phyloP scores from a whole-genome alignment of 768 basidiomycete genomes.

The Lenzites betulinus region DNA sequence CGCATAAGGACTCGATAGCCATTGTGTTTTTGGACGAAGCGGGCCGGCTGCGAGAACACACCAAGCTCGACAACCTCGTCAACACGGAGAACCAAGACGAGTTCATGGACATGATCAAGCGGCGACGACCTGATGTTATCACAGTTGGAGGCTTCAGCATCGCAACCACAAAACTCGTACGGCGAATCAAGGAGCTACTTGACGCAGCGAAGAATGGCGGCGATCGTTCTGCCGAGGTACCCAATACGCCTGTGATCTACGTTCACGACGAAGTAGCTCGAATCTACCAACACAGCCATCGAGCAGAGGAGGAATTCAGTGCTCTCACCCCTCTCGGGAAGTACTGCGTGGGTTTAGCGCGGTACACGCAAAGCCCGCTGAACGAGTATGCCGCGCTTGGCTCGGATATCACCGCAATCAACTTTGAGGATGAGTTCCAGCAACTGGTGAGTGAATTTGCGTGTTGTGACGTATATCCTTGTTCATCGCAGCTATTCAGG shows the following conservation, averaged over 20 bases:
- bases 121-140: slow-evolving; percentile 85
- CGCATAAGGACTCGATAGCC: slow-evolving; percentile 85
- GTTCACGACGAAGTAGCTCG: slow-evolving; percentile 91
- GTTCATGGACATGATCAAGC: slow-evolving; percentile 79
- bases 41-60: slow-evolving; percentile 88
- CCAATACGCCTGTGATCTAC: slow-evolving; percentile 74
- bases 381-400: slow-evolving; percentile 95
- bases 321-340: slow-evolving; percentile 75
- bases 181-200: slow-evolving; percentile 62
- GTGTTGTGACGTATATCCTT: neutral
- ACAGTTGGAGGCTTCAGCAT: slow-evolving; percentile 88
- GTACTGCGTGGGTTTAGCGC: slow-evolving; percentile 92
- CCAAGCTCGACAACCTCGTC: slow-evolving; percentile 84
- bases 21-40: slow-evolving; percentile 85
- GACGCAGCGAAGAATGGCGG: slow-evolving; percentile 7
- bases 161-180: slow-evolving; percentile 70
- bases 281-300: slow-evolving; percentile 88
- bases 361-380: slow-evolving; percentile 90
- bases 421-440: slow-evolving; percentile 85
- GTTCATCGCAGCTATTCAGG: slow-evolving; percentile 44
- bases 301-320: slow-evolving; percentile 83
- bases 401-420: slow-evolving; percentile 77
- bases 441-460: slow-evolving; percentile 51
- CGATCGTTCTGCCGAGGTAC: slow-evolving; percentile 21
- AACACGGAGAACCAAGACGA: slow-evolving; percentile 69